Base-by-base conservation (phyloP, 371 early-diverging fungal species). In the Mucor sp. region DNA sequence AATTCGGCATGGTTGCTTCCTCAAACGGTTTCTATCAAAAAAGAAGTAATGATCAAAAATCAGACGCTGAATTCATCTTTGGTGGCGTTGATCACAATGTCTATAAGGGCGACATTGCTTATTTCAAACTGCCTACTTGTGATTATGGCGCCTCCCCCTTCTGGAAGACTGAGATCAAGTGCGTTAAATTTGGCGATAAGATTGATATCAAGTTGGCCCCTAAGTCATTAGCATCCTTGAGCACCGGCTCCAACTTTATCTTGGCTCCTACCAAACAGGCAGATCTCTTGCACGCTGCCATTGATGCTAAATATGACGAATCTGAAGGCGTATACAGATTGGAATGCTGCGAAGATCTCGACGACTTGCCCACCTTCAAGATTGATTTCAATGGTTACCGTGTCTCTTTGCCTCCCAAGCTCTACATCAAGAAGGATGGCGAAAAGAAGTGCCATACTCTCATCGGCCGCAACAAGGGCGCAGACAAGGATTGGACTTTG, bases 71-170 rank as follows among this genome's bases (percentile, higher is more conserved):
- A 50, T 82, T 82, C 47, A 77, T 82, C 32, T 74, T 82, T 62
- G 82, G 82, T 39, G 82, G 82, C 47, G 59, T 82, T 50, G 82
- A 82, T 53, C 82, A 79, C 56, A 59, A 67, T 14, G 68, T 79
- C 6, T 82, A 79, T 64, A 74, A 82, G 28, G 82, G 82, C 60
- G 60, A 71, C 23, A 66, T 82, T 62, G 76, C 80, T 15, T 83
- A 77, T 35, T 57, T 83, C 30, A 67, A 74, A 3, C 55, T 80
- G 17, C 80, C 80, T n/a, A 79, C 75, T 3, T 83, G 80, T 58
- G 79, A 78, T 23, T 78, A 74, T 58, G 75, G 80, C 32, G 63
- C 63, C 12, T 75, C 79, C 6, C 79, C 75, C 21, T 83, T 75
- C 60, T 83, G 83, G 83, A 83, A 83, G 48, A 70, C 79, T n/a